These are phyloP conservation scores for Hypholoma sublateritium DNA, from an alignment of 768 basidiomycete species.

Conservation along the genomic window DNA sequence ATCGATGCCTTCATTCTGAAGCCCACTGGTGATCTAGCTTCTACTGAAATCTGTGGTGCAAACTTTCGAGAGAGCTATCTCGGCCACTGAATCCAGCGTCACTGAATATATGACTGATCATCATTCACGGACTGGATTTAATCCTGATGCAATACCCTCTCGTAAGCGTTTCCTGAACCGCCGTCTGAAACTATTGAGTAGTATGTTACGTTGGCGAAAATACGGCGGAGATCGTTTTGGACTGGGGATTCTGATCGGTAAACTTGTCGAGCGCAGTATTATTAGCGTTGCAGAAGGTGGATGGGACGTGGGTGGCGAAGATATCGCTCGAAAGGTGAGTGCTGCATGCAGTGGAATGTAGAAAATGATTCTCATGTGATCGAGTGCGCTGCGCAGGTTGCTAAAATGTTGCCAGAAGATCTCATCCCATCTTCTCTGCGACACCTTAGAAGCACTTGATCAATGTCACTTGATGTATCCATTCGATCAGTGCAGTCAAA, in stretches of 20 bases:
- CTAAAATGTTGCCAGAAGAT: slow-evolving; percentile 34
- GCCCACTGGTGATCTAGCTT: slow-evolving; percentile 35
- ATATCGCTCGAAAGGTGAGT: slow-evolving; percentile 58
- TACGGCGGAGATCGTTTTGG: slow-evolving; percentile 62
- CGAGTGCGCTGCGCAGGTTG: slow-evolving; percentile 28
- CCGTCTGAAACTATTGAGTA: slow-evolving; percentile 69
- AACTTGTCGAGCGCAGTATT: slow-evolving; percentile 59
- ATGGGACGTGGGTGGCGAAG: slow-evolving; percentile 88
- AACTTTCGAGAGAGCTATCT: slow-evolving; percentile 55
- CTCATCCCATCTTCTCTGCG: slow-evolving; percentile 25
- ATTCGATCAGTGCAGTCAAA: background rate
- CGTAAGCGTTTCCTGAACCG: slow-evolving; percentile 68
- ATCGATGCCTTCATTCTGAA: slow-evolving; percentile 1
- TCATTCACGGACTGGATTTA: slow-evolving; percentile 48
- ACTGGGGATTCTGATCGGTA: slow-evolving; percentile 51
- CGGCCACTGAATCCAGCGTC: slow-evolving; percentile 49
- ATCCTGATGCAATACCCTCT: slow-evolving; percentile 74
- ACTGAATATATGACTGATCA: slow-evolving; percentile 44
- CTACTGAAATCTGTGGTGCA: slow-evolving; percentile 54
- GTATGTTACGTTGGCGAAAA: slow-evolving; percentile 76
- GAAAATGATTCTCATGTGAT: slow-evolving; percentile 9
- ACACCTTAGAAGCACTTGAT: slow-evolving; percentile 9
- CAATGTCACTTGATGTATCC: background rate
- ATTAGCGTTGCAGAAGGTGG: slow-evolving; percentile 68
- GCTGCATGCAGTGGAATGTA: slow-evolving; percentile 8